Evolutionary conservation across 805 yeast genomes (phyloP), one percentile per base, ranked within the genome.

Genomic region (Candida suzukii): DNA sequence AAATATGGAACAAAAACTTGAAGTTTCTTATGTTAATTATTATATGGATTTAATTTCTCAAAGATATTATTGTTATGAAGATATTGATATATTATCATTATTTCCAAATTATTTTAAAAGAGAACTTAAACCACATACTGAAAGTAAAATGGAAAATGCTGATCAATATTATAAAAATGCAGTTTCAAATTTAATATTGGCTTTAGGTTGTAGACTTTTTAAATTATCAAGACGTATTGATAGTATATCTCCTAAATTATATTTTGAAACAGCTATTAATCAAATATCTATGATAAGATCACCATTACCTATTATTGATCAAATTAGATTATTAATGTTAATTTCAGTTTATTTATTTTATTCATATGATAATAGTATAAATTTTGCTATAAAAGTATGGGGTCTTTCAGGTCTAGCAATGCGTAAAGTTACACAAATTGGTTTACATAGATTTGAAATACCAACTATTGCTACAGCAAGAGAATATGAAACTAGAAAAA

Each of bases 361-460:
- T 31, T 47, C 49, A 4, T 47, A 47, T 35, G 51, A 47, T 18
- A 43, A 46, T 19, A 41, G 42, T 37, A 38, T 40, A 26, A 35
- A 31, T 26, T 47, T 46, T 40, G 43, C 41, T n/a, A 43, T 46
- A 40, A 47, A 47, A 19, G 47, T 47, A 18, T 47, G 51, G 51
- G 51, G 45, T 37, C 40, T 47, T 3, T 34, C 51, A 9, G 51
- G 51, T 14, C 29, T 47, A 7, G 51, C 49, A 2, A 42, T 44
- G 11, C 29, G 51, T 4, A 47, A 47, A 24, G 38, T 47, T 37
- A 45, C 47, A 12, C 49, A 47, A 25, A 37, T 44, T 7, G 51
- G 51, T 3, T 25, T 46, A 17, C 45, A 46, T 22, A 42, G 49
- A 17, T 47, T 41, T 31, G 24, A 21, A 11, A 27, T 46, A 11